Base-by-base conservation (phyloP, 768 basidiomycete genomes). In the Tulasnella sp. region DNA sequence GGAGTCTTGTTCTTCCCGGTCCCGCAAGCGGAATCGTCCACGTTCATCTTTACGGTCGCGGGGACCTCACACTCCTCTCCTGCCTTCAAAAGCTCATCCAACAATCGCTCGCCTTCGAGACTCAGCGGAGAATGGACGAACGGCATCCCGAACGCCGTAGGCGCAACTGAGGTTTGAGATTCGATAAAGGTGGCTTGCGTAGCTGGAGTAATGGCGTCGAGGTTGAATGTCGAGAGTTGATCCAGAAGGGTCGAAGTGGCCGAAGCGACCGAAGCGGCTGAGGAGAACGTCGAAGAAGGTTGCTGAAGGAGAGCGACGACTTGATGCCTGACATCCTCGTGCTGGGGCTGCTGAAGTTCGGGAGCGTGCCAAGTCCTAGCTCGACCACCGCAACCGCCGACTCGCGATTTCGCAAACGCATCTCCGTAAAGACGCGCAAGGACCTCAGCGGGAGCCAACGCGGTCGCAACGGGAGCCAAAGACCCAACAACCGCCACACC, bases 341-440 rank as follows among this genome's bases (percentile, higher is more conserved):
- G n/a, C n/a, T n/a, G n/a, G n/a, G n/a, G n/a, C n/a, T n/a, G n/a
- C n/a, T n/a, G n/a, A n/a, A n/a, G n/a, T n/a, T n/a, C n/a, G 22
- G 22, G 52, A 29, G 52, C 52, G 9, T 59, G 69, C 69, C 69
- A 70, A 29, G 69, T 70, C 69, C 69, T 47, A 11, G 69, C 69
- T 62, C 69, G 29, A 70, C 69, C 52, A 59, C 52, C 22, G n/a
- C n/a, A n/a, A 36, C 44, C 41, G 12, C 16, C 37, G 12, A 39
- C 67, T 67, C 67, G 67, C 67, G 67, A 41, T 29, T 26, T 59
- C 52, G 52, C 32, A 19, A 59, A 22, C 52, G 52, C 52, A 52
- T 52, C 47, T n/a, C 47, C 47, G n/a, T 52, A 52, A 29, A 59
- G 52, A 12, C 64, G 64, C 64, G 64, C 39, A 17, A 65, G 29